Percentiles rank a stretch among this genome's conserved stretches.
These are phyloP conservation scores for Penicillium paxilli DNA, from an alignment of 495 filamentous ascomycete genomes.

Conservation along the genomic window DNA sequence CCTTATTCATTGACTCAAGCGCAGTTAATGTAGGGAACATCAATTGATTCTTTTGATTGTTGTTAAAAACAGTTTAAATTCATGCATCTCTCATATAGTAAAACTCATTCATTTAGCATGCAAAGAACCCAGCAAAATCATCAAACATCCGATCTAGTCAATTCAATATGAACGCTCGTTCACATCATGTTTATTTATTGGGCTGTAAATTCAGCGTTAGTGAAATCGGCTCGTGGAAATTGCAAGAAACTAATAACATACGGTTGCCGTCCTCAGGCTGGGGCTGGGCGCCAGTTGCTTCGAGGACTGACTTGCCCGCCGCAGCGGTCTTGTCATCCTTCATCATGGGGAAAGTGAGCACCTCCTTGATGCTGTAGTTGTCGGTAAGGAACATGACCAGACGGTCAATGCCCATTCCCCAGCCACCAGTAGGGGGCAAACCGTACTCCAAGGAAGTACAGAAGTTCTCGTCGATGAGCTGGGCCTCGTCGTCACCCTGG, in stretches of 20 bases:
- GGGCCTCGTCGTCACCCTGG: slow-evolving; percentile 95
- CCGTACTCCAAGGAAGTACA: slow-evolving; percentile 81
- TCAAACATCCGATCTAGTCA: slow-evolving; percentile 1
- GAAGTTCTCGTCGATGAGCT: slow-evolving; percentile 94
- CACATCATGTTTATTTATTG: slow-evolving; percentile 33
- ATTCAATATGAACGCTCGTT: background rate
- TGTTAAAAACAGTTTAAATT: background rate
- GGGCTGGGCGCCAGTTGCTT: slow-evolving; percentile 64
- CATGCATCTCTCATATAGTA: slow-evolving; percentile 16
- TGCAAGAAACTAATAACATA: slow-evolving; percentile 47
- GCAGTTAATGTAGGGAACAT: background rate
- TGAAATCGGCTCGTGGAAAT: slow-evolving; percentile 29
- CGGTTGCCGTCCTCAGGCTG: slow-evolving; percentile 67
- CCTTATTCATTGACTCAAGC: background rate
- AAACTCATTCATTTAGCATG: slow-evolving; percentile 9
- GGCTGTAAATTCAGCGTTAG: slow-evolving; percentile 33
- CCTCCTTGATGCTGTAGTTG: slow-evolving; percentile 94
- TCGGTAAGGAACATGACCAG: slow-evolving; percentile 97
- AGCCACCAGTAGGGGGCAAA: slow-evolving; percentile 91
- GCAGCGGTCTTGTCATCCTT: slow-evolving; percentile 60
- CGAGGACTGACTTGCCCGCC: slow-evolving; percentile 59
- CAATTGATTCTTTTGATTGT: background rate
- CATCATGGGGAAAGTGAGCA: slow-evolving; percentile 89
- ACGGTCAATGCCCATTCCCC: slow-evolving; percentile 96
- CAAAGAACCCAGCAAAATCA: background rate